Evolutionary conservation across 139 green algal species (phyloP).

Genomic region (Dunaliella primolecta): DNA sequence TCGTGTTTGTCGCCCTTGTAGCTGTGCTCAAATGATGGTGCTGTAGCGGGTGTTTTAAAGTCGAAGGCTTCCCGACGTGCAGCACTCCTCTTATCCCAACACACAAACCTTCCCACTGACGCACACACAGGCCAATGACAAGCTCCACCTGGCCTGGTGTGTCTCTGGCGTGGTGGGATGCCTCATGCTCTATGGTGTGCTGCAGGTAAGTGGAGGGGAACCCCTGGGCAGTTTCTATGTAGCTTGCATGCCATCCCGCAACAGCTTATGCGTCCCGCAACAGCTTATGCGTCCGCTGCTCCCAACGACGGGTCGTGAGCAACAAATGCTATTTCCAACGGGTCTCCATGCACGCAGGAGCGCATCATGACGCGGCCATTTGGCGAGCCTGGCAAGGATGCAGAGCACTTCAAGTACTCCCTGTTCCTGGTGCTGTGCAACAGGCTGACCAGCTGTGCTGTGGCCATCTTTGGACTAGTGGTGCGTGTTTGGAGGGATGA

Average conservation of each 20-base stretch:
- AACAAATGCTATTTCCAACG: too few species aligned
- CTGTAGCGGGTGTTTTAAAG: too few species aligned
- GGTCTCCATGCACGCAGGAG: conserved; percentile 72
- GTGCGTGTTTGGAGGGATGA: conserved; percentile 21
- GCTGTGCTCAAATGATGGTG: too few species aligned
- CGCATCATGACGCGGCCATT: conserved; percentile 85
- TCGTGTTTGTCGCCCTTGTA: too few species aligned
- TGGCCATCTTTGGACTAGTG: conserved; percentile 70
- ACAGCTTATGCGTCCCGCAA: too few species aligned
- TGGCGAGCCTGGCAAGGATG: conserved; percentile 45
- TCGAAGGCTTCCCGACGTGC: too few species aligned
- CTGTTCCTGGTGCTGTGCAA: conserved; percentile 97
- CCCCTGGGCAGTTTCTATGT: too few species aligned
- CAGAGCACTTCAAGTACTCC: conserved; percentile 82
- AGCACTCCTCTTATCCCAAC: too few species aligned
- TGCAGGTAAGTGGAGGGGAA: conserved; percentile 67
- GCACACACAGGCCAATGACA: conserved; percentile 32
- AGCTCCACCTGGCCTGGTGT: conserved; percentile 57
- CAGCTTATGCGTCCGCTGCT: too few species aligned
- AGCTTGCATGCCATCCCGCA: too few species aligned
- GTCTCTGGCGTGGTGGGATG: conserved; percentile 65
- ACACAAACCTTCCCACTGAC: not conserved
- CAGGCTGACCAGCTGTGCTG: conserved; percentile 54
- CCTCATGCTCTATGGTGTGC: conserved; percentile 78
- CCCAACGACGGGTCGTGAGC: too few species aligned